These are phyloP conservation scores for Didymosphaeria variabile DNA, from an alignment of 2,329 filamentous ascomycete species.

Conservation along the genomic window DNA sequence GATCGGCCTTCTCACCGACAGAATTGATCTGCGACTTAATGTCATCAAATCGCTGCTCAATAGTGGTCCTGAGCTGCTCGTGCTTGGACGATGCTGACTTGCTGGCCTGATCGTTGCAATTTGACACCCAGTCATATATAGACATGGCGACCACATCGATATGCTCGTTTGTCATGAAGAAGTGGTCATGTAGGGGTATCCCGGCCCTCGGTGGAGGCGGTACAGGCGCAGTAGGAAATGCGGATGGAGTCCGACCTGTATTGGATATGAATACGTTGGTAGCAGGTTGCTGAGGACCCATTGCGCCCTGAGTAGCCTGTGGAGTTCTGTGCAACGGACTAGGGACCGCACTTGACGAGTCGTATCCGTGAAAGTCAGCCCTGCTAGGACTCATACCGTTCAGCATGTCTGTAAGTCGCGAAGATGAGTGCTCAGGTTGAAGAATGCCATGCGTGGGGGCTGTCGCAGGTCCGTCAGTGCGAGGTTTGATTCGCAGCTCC, in stretches of 20 bases:
- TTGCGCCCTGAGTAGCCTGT: not conserved
- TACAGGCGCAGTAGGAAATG: slow-evolving; percentile 1
- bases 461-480: slow-evolving; percentile 10
- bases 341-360: slow-evolving; percentile 41
- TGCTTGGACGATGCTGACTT: slow-evolving; percentile 25
- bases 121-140: slow-evolving; percentile 35
- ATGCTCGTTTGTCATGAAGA: slow-evolving; percentile 48
- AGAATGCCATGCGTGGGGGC: slow-evolving; percentile 12
- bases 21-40: slow-evolving; percentile 37
- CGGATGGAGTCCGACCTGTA: slow-evolving; percentile 13
- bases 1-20: slow-evolving; percentile 33
- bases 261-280: slow-evolving; percentile 5
- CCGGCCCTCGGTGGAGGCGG: slow-evolving; percentile 15
- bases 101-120: slow-evolving; percentile 25
- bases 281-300: not conserved
- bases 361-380: slow-evolving; percentile 30
- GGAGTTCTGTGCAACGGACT: slow-evolving; percentile 38
- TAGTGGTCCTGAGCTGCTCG: slow-evolving; percentile 25
- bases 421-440: slow-evolving; percentile 33
- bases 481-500: slow-evolving; percentile 28
- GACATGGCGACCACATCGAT: slow-evolving; percentile 44
- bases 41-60: slow-evolving; percentile 37
- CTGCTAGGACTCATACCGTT: slow-evolving; percentile 27
- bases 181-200: slow-evolving; percentile 38
- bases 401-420: slow-evolving; percentile 42